Evolutionary conservation across 2,329 filamentous ascomycete genomes (phyloP), one percentile per base, ranked within the genome.

Genomic region (Aspergillus phoenicis): DNA sequence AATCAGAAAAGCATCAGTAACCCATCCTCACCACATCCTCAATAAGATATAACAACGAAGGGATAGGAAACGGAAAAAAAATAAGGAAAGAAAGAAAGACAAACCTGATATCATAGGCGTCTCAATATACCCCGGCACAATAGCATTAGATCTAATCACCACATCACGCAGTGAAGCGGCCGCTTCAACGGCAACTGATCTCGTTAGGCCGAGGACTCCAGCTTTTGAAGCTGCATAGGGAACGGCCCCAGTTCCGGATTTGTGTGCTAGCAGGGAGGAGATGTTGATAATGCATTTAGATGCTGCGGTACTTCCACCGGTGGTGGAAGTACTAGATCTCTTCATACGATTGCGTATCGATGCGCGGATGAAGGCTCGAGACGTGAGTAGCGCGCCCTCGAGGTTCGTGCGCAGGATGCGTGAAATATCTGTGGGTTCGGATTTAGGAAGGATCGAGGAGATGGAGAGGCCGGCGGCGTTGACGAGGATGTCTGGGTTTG

Each of bases 281-380:
- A 97, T 80, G 71, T 96, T 96, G 74, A 96, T 88, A 63, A 96
- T 93, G 70, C 87, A 91, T 58, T 90, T 86, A 1, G 89, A 87
- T 55, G 83, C 79, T 1, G 28, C 85, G 83, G 56, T 2, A 3
- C 2, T 36, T 5, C 5, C 11, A 15, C 11, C 15, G 5, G 10
- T 5, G 5, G 11, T 3, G 33, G 33, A 5, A 0, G 33, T 36
- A 5, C 10, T 36, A 15, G 33, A 15, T 6, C 11, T 68, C 38
- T 70, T 71, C 8, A 73, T 59, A 5, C 71, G 66, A 47, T 64
- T 71, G 48, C 73, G 75, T 49, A 75, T 75, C 17, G 69, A 70
- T 11, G 71, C 74, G 38, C 76, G 74, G 15, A 77, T 59, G 30
- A 80, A 66, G 0, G 75, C 73, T 17, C 77, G 73, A 5, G 76